phyloP scores from a whole-genome alignment of 768 basidiomycete genomes.

The Lactarius psammicola region DNA sequence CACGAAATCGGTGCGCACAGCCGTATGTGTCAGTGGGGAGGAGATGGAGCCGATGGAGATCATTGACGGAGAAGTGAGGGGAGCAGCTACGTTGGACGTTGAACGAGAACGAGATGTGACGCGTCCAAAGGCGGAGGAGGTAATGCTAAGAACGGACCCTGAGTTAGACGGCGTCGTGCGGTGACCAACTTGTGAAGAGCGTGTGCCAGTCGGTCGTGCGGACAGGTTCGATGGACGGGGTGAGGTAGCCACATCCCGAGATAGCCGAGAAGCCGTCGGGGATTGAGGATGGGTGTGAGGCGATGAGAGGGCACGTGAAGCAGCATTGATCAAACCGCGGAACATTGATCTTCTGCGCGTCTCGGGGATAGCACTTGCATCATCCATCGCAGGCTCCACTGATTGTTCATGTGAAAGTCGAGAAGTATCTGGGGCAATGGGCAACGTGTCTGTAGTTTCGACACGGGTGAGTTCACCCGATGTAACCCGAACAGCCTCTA shows the following conservation, averaged over 20 bases:
- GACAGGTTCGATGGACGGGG: constrained; percentile 25
- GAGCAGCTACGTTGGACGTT: constrained; percentile 36
- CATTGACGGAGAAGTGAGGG: constrained; percentile 60
- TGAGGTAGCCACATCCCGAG: constrained; percentile 2
- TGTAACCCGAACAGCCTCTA: constrained; percentile 25
- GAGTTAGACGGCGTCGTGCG: constrained; percentile 39
- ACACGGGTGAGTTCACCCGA: constrained; percentile 19
- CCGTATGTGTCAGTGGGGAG: constrained; percentile 71
- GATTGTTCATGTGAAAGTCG: constrained; percentile 2
- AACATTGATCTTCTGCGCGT: constrained; percentile 47
- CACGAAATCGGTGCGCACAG: constrained; percentile 65
- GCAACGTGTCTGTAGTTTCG: constrained; percentile 24
- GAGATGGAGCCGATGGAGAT: constrained; percentile 76
- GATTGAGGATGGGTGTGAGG: neutral
- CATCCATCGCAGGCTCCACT: neutral
- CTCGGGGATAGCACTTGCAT: neutral
- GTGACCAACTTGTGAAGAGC: constrained; percentile 31
- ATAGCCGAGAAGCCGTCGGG: neutral
- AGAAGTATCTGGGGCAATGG: constrained; percentile 15
- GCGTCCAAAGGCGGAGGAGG: constrained; percentile 44
- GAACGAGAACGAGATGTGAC: constrained; percentile 46
- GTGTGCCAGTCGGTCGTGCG: constrained; percentile 18
- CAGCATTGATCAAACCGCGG: constrained; percentile 32
- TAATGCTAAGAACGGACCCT: constrained; percentile 38
- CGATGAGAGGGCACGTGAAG: constrained; percentile 24